Evolutionary conservation across 2,329 filamentous ascomycete genomes (phyloP), one percentile per base, ranked within the genome.

Genomic region (Rutstroemia sydowiana): DNA sequence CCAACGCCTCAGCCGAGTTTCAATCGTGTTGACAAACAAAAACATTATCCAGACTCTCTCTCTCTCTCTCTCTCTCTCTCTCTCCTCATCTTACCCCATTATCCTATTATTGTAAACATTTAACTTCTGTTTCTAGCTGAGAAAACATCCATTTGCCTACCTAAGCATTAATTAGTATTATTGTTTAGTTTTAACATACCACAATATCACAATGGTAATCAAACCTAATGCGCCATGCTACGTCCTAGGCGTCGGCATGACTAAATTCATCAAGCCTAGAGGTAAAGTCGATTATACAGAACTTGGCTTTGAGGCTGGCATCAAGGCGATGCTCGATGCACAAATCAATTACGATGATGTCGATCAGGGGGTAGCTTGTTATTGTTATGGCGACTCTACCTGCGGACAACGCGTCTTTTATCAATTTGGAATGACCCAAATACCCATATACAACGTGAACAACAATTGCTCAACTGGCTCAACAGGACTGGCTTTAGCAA

Each of bases 401-500:
- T 93, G 87, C 71, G 92, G 92, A 44, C 92, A 97, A 75, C 85
- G 92, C 59, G 91, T 97, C 65, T 96, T 97, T 73, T 97, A 97
- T 73, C 92, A 97, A 73, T 96, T 97, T 70, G 93, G 92, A 74
- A 91, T 97, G 85, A 96, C 91, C 40, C 78, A 86, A 65, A 96
- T 97, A 63, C 92, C 92, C 64, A 89, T 97, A 68, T 91, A 95
- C 77, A 97, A 97, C 66, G 89, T 95, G 66, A 97, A 96, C 79
- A 97, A 97, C 78, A 96, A 96, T 75, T 97, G 92, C 77, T 88
- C 88, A 3, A 97, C 92, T 0, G 93, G 92, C n/a, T 90, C 85
- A 4, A 95, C 92, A 0, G 93, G 92, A 8, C 74, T 97, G 53
- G 84, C 84, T 66, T 85, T 97, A 78, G 93, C 79, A 2, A 77